A percentile compares a stretch with the other conserved stretches of the same genome.
phyloP scores from a whole-genome alignment of 345 rosid genomes.

The Pugionium dolabratum region DNA sequence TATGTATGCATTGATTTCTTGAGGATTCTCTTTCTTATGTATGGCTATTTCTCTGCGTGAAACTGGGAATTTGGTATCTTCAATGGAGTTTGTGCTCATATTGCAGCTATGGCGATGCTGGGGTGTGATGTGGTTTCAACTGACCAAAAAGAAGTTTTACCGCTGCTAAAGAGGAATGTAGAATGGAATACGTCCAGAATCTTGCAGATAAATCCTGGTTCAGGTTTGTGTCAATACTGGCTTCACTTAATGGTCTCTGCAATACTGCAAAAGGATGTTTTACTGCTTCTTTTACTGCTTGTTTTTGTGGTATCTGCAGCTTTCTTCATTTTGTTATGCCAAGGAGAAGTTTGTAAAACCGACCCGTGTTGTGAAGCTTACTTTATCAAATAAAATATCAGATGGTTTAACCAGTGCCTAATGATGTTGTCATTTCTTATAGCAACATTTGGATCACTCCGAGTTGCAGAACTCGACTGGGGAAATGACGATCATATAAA shows the following conservation, averaged over 20 bases:
- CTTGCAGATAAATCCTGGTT: conserved; percentile 66
- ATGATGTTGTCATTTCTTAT: conserved; percentile 33
- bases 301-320: conserved; percentile 11
- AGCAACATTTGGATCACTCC: conserved; percentile 87
- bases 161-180: conserved; percentile 71
- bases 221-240: conserved; percentile 44
- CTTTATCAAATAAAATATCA: not conserved
- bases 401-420: not conserved
- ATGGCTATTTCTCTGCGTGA: conserved; percentile 13
- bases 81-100: conserved; percentile 15
- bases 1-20: conserved; percentile 25
- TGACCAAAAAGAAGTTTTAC: conserved; percentile 81
- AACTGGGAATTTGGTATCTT: conserved; percentile 13
- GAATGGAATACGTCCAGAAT: conserved; percentile 77
- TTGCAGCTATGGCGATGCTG: conserved; percentile 82
- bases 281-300: conserved; percentile 3
- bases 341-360: conserved; percentile 5
- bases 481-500: conserved; percentile 73
- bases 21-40: conserved; percentile 14
- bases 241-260: conserved; percentile 7
- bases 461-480: conserved; percentile 86
- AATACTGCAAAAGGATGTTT: no score
- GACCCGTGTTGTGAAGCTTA: not conserved
- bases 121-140: conserved; percentile 87
- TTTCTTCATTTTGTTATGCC: conserved; percentile 8